Base-by-base conservation (phyloP, 225 moss, liverwort and hornwort species). In the Anthoceros angustus region DNA sequence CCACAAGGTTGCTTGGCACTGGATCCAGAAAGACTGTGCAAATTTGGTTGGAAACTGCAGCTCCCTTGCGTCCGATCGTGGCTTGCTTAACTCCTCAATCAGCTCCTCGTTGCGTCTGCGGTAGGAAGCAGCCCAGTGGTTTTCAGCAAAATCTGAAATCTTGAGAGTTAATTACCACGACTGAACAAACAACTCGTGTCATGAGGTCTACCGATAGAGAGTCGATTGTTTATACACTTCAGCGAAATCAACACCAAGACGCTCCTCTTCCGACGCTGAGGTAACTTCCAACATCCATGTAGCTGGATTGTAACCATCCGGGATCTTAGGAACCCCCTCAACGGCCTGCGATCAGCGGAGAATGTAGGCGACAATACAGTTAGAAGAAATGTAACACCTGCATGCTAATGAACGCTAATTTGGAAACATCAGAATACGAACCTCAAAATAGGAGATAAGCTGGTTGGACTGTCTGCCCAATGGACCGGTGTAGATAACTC, bases 1-100 rank as follows among this genome's bases (percentile, higher is more conserved):
- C 93, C 93, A 93, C 18, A 93, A 68, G 69, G 73, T 75, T 41
- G 93, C 93, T 65, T 26, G 49, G 70, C 77, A 82, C 64, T 93
- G 93, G n/a, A 83, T 89, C 50, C 70, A 69, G 60, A 82, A 72
- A 18, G 83, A 82, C 69, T 84, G 86, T 41, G 93, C 80, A 75
- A 75, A 93, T 64, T 75, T 66, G 55, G 84, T 72, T 39, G 89
- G 79, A 74, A 90, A 90, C 0, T 71, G 40, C 61, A 93, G 78
- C 69, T 93, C 93, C n/a, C 62, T 83, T 78, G 7, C 85, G 75
- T 41, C 77, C 93, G n/a, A n/a, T n/a, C n/a, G 10, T 5, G 77
- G 77, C 7, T 20, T 65, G 63, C 73, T 81, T 21, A 81, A 68
- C 14, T 64, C 72, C 24, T 75, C 15, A 38, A 81, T 77, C 65